These are phyloP conservation scores for Fusarium algeriense DNA, from an alignment of 2,329 filamentous ascomycete genomes.

Conservation along the genomic window DNA sequence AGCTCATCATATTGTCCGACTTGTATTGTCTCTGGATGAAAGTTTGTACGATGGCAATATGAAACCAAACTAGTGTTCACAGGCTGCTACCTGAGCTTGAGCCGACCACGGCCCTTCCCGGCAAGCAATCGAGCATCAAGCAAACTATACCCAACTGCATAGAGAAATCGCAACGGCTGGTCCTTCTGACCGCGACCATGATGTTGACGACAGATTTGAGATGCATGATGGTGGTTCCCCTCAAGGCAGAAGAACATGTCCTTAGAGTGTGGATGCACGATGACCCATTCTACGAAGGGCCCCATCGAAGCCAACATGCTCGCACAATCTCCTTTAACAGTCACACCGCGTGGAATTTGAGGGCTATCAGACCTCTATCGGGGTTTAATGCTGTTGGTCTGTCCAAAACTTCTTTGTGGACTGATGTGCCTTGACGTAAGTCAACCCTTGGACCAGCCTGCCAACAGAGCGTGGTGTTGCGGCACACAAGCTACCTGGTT, in stretches of 20 bases:
- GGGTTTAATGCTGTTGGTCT: slow-evolving; percentile 42
- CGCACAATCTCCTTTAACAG: slow-evolving; percentile 27
- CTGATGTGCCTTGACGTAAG: slow-evolving; percentile 49
- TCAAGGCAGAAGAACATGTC: slow-evolving; percentile 43
- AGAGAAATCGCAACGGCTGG: slow-evolving; percentile 13
- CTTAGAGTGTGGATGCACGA: slow-evolving; percentile 41
- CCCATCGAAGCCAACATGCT: slow-evolving; percentile 39
- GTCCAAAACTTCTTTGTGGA: slow-evolving; percentile 41
- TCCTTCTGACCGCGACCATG: slow-evolving; percentile 8
- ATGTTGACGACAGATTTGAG: slow-evolving; percentile 26
- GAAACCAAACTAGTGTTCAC: slow-evolving; percentile 21
- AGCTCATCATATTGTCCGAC: slow-evolving; percentile 6
- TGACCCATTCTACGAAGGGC: slow-evolving; percentile 42
- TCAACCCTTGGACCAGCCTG: slow-evolving; percentile 34
- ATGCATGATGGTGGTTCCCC: slow-evolving; percentile 42
- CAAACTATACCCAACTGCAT: not conserved
- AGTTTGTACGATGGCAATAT: slow-evolving; percentile 20
- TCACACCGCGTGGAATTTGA: slow-evolving; percentile 36
- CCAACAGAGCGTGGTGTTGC: slow-evolving; percentile 43
- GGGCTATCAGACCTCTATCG: slow-evolving; percentile 29
- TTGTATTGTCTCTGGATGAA: slow-evolving; percentile 26
- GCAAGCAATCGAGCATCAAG: slow-evolving; percentile 6
- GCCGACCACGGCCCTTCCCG: slow-evolving; percentile 6
- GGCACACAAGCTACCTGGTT: slow-evolving; percentile 46
- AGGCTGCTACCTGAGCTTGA: slow-evolving; percentile 1